Conservation (phyloP, 1,284 basidiomycete genomes). For the Ceratorhiza oryzae-sativae region DNA sequence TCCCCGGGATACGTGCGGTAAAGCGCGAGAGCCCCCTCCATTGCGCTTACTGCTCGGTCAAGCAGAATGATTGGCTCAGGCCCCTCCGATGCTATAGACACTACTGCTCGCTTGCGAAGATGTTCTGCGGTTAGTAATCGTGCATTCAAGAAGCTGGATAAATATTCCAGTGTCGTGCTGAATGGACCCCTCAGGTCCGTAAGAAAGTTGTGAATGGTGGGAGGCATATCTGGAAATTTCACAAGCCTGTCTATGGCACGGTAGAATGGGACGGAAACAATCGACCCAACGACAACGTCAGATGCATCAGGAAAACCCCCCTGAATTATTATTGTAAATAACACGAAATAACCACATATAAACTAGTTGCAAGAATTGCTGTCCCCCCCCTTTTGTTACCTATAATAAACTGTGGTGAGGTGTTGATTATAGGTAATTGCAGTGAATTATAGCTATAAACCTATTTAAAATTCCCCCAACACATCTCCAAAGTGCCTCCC, state of each 20-base stretch:
- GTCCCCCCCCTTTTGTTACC: too few species aligned
- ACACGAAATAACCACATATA: too few species aligned
- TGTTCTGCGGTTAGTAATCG: neutral
- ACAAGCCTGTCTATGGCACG: constrained; percentile 43
- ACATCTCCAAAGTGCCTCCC: too few species aligned
- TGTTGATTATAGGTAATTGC: too few species aligned
- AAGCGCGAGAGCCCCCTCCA: neutral
- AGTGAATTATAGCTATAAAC: too few species aligned
- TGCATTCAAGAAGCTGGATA: neutral
- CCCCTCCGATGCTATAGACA: neutral
- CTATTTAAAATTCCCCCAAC: too few species aligned
- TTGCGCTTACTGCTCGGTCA: neutral
- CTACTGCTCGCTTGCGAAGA: neutral
- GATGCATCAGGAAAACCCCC: too few species aligned
- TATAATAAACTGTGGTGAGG: too few species aligned
- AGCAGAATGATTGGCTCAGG: neutral
- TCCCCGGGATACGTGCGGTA: neutral
- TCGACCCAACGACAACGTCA: too few species aligned
- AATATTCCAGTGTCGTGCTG: neutral
- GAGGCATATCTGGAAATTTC: constrained; percentile 15
- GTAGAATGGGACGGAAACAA: constrained; percentile 44
- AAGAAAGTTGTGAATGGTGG: neutral
- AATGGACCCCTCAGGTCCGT: neutral
- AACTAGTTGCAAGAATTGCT: too few species aligned
- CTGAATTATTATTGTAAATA: too few species aligned